Base-by-base conservation (phyloP, 495 filamentous ascomycete genomes). In the Xylaria longipes region DNA sequence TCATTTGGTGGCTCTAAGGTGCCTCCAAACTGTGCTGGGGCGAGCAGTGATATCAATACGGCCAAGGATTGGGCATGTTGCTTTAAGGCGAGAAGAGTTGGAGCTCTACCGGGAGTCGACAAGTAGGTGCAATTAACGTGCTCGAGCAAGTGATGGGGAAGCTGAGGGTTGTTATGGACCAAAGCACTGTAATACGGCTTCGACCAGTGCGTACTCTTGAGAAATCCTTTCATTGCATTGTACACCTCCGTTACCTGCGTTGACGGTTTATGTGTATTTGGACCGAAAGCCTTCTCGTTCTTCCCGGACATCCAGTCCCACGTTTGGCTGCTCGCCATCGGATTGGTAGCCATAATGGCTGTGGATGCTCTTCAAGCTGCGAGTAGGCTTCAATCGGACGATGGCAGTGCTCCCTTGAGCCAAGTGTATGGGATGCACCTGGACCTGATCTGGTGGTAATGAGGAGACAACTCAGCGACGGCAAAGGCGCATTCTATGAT, bases 41-140 rank as follows among this genome's bases (percentile, higher is more conserved):
- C 81, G 45, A 88, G 70, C 17, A 78, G 68, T 15, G 81, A 83
- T 73, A 89, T 88, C 22, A 89, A 78, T 7, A 82, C 75, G 62
- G 80, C 79, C 20, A 89, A 79, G 9, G 84, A 82, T 62, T 89
- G 87, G 12, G 83, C 86, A 67, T 88, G 86, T 73, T 87, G 85
- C 75, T 89, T 89, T 25, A 89, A 77, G 12, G 84, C 81, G 1
- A 84, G 76, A 37, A 89, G 76, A 20, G 85, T 87, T 6, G 86
- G 87, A 12, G 85, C 72, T 9, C 77, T 65, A 20, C 81, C 81
- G 11, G 75, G 74, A 0, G 83, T 87, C 1, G 87, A 87, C 11
- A 88, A 77, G 65, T 86, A 89, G 70, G 79, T 74, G 75, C 87
- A 89, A 77, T 87, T 87, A 58, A 86, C 72, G 60, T 84, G 79